Percentiles rank a stretch among this genome's conserved stretches.
phyloP scores from a whole-genome alignment of 495 filamentous ascomycete species.

The Cenococcum geophilum region DNA sequence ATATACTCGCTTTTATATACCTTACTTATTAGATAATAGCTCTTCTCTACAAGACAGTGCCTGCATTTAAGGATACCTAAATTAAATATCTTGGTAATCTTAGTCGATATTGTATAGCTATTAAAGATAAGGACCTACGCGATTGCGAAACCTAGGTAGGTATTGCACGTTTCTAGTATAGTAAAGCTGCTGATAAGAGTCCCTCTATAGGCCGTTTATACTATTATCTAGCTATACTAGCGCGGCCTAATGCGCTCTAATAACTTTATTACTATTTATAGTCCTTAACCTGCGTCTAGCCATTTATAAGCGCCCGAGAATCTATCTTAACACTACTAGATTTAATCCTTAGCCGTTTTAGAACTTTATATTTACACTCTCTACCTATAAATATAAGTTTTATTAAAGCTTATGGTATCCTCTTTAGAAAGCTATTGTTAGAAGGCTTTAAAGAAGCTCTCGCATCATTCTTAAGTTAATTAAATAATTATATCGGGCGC shows the following conservation, averaged over 20 bases:
- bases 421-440: slow-evolving; percentile 53
- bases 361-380: slow-evolving; percentile 36
- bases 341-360: slow-evolving; percentile 49
- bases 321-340: slow-evolving; percentile 67
- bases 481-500: slow-evolving; percentile 56
- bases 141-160: slow-evolving; percentile 74
- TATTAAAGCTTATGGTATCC: slow-evolving; percentile 57
- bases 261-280: slow-evolving; percentile 66
- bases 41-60: slow-evolving; percentile 67
- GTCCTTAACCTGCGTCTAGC: slow-evolving; percentile 36
- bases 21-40: slow-evolving; percentile 78
- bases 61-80: slow-evolving; percentile 76
- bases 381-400: slow-evolving; percentile 47
- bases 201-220: slow-evolving; percentile 72
- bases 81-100: slow-evolving; percentile 84
- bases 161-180: slow-evolving; percentile 76
- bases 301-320: slow-evolving; percentile 50
- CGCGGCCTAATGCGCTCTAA: slow-evolving; percentile 63
- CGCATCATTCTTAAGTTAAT: slow-evolving; percentile 46
- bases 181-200: slow-evolving; percentile 63
- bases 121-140: slow-evolving; percentile 63
- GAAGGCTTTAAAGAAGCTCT: slow-evolving; percentile 46
- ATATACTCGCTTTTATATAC: slow-evolving; percentile 78
- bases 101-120: slow-evolving; percentile 67
- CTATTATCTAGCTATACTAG: slow-evolving; percentile 78